Evolutionary conservation across 2,329 filamentous ascomycete genomes (phyloP).

Genomic region (Colletotrichum noveboracense): DNA sequence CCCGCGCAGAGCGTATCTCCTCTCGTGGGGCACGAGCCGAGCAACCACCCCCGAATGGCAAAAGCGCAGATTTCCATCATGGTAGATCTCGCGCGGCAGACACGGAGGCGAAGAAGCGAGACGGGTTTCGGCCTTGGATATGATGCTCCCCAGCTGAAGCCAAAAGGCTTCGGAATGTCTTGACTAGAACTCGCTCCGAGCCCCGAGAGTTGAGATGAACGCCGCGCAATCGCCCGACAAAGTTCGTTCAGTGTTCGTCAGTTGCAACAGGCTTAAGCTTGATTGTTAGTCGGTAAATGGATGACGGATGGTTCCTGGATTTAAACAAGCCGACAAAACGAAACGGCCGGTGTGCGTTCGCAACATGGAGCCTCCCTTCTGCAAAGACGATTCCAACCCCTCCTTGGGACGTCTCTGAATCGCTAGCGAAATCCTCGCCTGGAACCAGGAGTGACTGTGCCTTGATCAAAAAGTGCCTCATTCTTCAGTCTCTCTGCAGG

Average conservation of each 20-base stretch:
- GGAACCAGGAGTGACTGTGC: neutral
- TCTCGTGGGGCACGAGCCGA: neutral
- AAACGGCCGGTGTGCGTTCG: neutral
- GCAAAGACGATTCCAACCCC: neutral
- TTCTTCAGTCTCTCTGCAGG: neutral
- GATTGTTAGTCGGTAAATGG: neutral
- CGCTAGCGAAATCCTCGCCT: neutral
- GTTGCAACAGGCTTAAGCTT: neutral
- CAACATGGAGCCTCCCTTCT: constrained; percentile 1
- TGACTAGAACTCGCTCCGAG: neutral
- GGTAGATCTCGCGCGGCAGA: neutral
- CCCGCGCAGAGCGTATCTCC: neutral
- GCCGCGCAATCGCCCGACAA: neutral
- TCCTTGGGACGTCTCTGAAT: neutral
- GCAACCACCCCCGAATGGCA: neutral
- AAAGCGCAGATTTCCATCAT: neutral
- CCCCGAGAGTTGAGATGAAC: neutral
- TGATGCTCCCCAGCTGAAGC: neutral
- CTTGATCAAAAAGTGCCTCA: neutral
- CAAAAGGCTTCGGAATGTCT: neutral
- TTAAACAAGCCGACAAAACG: neutral
- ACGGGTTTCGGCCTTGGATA: neutral
- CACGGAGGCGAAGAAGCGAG: neutral
- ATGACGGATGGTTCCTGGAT: neutral
- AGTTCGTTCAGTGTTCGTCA: neutral